A percentile compares a stretch with the other conserved stretches of the same genome.
Evolutionary conservation across 1,139 yeast species (phyloP).

Genomic region (Yamadazyma kanchanaburiensis): DNA sequence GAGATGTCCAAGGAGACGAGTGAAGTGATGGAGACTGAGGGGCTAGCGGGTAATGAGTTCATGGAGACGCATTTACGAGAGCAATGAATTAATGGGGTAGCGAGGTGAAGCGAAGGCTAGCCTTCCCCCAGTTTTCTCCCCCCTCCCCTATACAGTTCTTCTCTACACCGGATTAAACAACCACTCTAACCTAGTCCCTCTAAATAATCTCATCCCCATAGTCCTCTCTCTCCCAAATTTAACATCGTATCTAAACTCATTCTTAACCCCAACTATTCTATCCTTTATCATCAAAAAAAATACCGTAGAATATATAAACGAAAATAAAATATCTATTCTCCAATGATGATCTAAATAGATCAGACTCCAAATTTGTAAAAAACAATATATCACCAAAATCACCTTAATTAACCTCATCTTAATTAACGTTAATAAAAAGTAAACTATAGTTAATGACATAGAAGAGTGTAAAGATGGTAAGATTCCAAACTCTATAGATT

Average conservation of each 20-base stretch:
- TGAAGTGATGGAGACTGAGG: too few species aligned
- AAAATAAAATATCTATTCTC: conserved; percentile 52
- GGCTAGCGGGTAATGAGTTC: too few species aligned
- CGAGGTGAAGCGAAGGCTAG: too few species aligned
- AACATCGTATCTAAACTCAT: conserved; percentile 30
- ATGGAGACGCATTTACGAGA: too few species aligned
- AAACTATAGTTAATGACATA: conserved; percentile 53
- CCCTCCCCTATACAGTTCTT: too few species aligned
- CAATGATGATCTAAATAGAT: conserved; percentile 73
- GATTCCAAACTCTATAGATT: conserved; percentile 72
- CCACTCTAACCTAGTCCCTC: conserved; percentile 40
- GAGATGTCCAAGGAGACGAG: too few species aligned
- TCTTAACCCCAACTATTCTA: conserved; percentile 25
- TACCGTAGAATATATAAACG: conserved; percentile 24
- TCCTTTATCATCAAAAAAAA: conserved; percentile 19
- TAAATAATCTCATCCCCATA: conserved; percentile 60
- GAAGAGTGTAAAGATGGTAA: conserved; percentile 67
- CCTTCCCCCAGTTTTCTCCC: too few species aligned
- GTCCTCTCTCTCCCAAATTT: conserved; percentile 27
- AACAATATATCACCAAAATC: conserved; percentile 34
- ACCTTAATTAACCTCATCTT: conserved; percentile 34
- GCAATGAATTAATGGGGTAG: too few species aligned
- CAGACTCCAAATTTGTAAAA: conserved; percentile 72
- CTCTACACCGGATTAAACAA: conserved; percentile 45
- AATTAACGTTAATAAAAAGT: conserved; percentile 42